Conservation (phyloP, 2,329 filamentous ascomycete genomes). For the Epicoccum sorghinum region DNA sequence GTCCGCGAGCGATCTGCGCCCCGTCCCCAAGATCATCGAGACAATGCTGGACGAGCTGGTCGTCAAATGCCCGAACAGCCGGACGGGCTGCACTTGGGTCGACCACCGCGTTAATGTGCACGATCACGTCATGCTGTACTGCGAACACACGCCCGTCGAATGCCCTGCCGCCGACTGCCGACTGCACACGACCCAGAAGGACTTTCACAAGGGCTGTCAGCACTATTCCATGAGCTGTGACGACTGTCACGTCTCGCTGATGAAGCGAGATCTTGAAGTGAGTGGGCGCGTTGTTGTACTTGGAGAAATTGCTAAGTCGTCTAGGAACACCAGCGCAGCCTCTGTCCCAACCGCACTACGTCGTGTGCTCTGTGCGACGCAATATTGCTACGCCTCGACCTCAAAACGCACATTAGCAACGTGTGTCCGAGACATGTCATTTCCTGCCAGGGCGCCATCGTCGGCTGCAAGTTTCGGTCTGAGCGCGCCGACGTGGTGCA, state of each 20-base stretch:
- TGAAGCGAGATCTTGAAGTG: slow-evolving; percentile 62
- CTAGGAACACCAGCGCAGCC: slow-evolving; percentile 52
- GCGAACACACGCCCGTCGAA: slow-evolving; percentile 60
- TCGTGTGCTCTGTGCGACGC: slow-evolving; percentile 51
- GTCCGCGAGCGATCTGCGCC: slow-evolving; percentile 31
- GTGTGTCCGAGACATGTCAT: slow-evolving; percentile 51
- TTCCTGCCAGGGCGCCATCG: slow-evolving; percentile 51
- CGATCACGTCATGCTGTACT: slow-evolving; percentile 66
- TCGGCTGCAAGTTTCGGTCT: slow-evolving; percentile 52
- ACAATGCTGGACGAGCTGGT: slow-evolving; percentile 67
- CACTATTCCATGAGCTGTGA: slow-evolving; percentile 61
- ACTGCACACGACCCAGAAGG: slow-evolving; percentile 60
- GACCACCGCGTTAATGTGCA: slow-evolving; percentile 63
- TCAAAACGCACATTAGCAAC: slow-evolving; percentile 50
- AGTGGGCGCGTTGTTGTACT: neutral
- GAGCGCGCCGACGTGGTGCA: slow-evolving; percentile 48
- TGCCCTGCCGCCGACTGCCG: slow-evolving; percentile 60
- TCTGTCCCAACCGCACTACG: slow-evolving; percentile 58
- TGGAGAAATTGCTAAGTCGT: slow-evolving; percentile 41
- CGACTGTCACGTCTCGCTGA: slow-evolving; percentile 59
- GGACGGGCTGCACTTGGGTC: slow-evolving; percentile 60
- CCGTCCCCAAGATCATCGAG: slow-evolving; percentile 61
- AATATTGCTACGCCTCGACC: slow-evolving; percentile 50
- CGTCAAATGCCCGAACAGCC: slow-evolving; percentile 64
- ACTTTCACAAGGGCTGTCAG: slow-evolving; percentile 60